Evolutionary conservation across 805 yeast genomes (phyloP).

Genomic region (Saturnispora bothae): DNA sequence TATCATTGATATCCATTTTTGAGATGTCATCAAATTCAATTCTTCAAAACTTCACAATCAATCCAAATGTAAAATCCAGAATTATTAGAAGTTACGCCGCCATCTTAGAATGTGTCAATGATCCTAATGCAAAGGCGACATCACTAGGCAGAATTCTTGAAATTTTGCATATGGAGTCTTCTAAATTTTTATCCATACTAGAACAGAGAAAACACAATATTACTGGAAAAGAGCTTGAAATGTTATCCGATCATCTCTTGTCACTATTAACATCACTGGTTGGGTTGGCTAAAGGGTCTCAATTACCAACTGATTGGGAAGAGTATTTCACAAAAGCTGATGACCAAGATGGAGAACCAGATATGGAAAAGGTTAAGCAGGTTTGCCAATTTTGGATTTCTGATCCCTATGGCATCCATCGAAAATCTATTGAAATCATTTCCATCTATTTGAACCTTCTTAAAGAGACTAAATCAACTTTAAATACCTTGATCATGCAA

Average conservation of each 20-base stretch:
- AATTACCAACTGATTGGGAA: constrained; percentile 43
- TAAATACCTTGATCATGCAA: constrained; percentile 37
- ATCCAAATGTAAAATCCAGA: constrained; percentile 44
- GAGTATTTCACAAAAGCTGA: constrained; percentile 21
- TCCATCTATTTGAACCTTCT: constrained; percentile 32
- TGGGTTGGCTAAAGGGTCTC: constrained; percentile 65
- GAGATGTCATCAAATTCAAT: constrained; percentile 38
- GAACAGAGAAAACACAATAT: neutral
- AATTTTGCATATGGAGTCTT: constrained; percentile 16
- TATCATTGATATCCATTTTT: constrained; percentile 35
- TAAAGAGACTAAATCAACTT: constrained; percentile 12
- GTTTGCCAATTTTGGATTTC: constrained; percentile 4
- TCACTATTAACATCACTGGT: constrained; percentile 54
- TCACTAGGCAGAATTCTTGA: constrained; percentile 18
- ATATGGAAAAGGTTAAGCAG: neutral
- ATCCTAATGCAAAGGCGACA: constrained; percentile 35
- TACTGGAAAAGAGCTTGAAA: constrained; percentile 13
- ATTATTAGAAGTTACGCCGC: constrained; percentile 54
- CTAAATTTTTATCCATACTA: constrained; percentile 11
- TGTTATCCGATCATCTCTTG: constrained; percentile 35
- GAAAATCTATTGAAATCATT: constrained; percentile 32
- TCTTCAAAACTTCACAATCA: constrained; percentile 26
- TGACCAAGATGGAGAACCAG: constrained; percentile 1
- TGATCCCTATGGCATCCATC: constrained; percentile 39
- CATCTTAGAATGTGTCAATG: constrained; percentile 43